Evolutionary conservation across 306 rosid genomes (phyloP).

Genomic region (Arachis stenosperma): DNA sequence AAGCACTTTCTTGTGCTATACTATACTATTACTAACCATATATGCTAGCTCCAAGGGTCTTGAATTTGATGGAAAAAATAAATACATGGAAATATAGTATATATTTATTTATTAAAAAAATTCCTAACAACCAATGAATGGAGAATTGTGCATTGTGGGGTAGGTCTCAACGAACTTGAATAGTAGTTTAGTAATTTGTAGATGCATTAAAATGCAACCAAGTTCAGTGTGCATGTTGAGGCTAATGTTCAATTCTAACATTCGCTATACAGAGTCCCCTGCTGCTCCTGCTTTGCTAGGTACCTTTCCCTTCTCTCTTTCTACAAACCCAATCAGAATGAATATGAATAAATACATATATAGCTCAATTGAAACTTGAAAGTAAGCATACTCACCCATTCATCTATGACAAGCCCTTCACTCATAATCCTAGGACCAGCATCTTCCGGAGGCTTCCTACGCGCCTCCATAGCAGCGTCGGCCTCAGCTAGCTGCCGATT

Average conservation of each 20-base stretch:
- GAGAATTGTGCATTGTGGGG: conserved; percentile 32
- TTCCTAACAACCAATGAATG: background rate
- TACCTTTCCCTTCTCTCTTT: conserved; percentile 98
- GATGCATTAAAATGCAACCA: background rate
- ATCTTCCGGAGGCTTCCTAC: conserved; percentile 77
- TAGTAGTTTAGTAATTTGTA: background rate
- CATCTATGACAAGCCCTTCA: conserved; percentile 95
- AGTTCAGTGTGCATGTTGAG: no score
- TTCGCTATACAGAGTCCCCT: conserved; percentile 62
- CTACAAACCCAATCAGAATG: conserved; percentile 44
- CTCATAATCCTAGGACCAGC: conserved; percentile 77
- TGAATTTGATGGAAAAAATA: background rate
- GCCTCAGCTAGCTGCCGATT: conserved; percentile 80
- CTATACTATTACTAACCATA: background rate
- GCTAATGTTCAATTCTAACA: conserved; percentile 24
- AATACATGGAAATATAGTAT: background rate
- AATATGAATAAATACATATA: no score
- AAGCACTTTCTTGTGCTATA: conserved; percentile 8
- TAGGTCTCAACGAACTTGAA: conserved; percentile 20
- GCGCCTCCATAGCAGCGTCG: conserved; percentile 80
- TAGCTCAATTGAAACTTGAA: no score
- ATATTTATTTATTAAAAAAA: no score
- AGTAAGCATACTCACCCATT: conserved; percentile 68
- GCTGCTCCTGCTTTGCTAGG: conserved; percentile 82
- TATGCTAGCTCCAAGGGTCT: background rate